Base-by-base conservation (phyloP, 768 basidiomycete species). In the Astraeus odoratus region DNA sequence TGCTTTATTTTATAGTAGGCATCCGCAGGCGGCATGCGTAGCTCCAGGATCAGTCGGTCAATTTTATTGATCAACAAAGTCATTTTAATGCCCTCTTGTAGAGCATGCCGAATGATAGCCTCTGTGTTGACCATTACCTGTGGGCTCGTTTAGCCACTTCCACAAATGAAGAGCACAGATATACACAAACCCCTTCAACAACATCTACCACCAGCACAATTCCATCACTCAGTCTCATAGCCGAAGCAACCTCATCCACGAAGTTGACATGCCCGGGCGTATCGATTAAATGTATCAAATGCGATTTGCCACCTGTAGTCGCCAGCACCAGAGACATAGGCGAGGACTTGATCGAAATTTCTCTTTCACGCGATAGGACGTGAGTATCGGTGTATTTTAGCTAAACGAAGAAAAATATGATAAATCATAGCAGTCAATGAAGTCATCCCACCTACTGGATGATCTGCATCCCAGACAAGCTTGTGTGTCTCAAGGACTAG, bases 1-100 rank as follows among this genome's bases (percentile, higher is more conserved):
- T 98, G 95, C 65, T 91, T 95, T 53, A 99, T 91, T 74, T 99
- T 99, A 71, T 94, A 97, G 71, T 90, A 99, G 0, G 96, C 96
- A 57, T 99, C 96, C 33, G 83, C 70, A 44, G 96, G 96, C 58
- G 94, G 94, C 59, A 99, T 83, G 37, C 96, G 83, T 46, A 99
- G 73, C 67, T 99, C 96, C 44, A 99, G 80, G 51, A 98, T 97
- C 41, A 99, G 78, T 44, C 96, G 78, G 67, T 99, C 96, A 58
- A 99, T 83, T 74, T 99, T 99, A 74, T 99, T 99, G 51, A 99
- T 78, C 26, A 99, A 83, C 37, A 99, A 78, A 7, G 87, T 91
- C 50, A 93, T 85, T 73, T 88, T 86, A 57, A 93, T 71, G 44
- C 80, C 77, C 67, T 98, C 91, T 71, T 88, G 86, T 16, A 98